Evolutionary conservation across 2,329 filamentous ascomycete genomes (phyloP).

Genomic region (Metarhizium brunneum): DNA sequence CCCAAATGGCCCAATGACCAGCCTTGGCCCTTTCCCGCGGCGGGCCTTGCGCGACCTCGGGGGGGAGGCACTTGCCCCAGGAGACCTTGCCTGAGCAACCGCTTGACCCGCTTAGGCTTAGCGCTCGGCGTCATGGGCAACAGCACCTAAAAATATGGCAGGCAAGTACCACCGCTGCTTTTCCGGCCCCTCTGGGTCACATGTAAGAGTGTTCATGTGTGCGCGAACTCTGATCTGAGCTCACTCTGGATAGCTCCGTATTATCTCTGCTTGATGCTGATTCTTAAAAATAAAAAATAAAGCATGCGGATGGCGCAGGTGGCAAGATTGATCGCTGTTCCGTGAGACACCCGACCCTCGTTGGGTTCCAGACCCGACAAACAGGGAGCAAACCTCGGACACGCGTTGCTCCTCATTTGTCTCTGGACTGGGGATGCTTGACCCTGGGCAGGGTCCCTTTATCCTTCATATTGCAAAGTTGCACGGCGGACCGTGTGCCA

Average conservation of each 20-base stretch:
- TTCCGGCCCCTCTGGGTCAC: background rate
- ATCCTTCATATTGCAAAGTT: too few species aligned
- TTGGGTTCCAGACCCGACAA: background rate
- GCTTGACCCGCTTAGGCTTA: slow-evolving; percentile 13
- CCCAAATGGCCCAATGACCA: background rate
- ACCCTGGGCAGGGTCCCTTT: background rate
- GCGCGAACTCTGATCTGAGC: too few species aligned
- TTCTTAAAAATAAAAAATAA: too few species aligned
- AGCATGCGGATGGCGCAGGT: too few species aligned
- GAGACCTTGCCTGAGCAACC: slow-evolving; percentile 1
- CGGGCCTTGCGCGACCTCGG: background rate
- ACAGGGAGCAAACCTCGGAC: background rate
- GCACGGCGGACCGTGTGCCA: too few species aligned
- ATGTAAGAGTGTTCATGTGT: background rate
- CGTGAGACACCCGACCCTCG: background rate
- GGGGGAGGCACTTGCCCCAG: slow-evolving; percentile 11
- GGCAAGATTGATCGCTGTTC: background rate
- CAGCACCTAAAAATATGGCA: background rate
- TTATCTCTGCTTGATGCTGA: too few species aligned
- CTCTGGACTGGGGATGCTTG: background rate
- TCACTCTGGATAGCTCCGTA: too few species aligned
- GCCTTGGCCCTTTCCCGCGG: background rate
- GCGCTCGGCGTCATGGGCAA: slow-evolving; percentile 9
- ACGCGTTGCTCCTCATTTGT: background rate
- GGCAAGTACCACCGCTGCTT: background rate